Percentiles rank a stretch among this genome's conserved stretches.
Evolutionary conservation across 139 green algal genomes (phyloP).

Genomic region (Asterochloris sp.): DNA sequence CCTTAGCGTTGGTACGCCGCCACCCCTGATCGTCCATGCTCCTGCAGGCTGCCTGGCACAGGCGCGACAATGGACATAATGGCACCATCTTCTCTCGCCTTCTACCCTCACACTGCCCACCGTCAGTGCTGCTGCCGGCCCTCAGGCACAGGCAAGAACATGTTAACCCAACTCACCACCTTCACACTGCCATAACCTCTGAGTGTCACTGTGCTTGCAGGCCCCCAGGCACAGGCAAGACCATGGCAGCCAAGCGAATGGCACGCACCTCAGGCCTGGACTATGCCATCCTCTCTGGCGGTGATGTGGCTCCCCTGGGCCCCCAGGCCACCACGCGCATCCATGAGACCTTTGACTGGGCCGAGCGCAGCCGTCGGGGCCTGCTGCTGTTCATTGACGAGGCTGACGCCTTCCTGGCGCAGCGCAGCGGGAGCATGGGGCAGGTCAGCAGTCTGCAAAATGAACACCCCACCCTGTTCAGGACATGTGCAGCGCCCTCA

Average conservation of each 20-base stretch:
- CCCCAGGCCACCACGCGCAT: conserved; percentile 91
- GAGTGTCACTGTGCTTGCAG: conserved; percentile 25
- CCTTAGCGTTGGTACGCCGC: no score
- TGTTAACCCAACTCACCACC: no score
- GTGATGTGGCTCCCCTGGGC: conserved; percentile 92
- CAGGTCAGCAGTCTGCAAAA: no score
- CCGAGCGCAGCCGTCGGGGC: conserved; percentile 69
- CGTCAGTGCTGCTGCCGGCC: no score
- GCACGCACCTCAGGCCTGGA: conserved; percentile 91
- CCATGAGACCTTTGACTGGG: conserved; percentile 98
- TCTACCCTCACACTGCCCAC: no score
- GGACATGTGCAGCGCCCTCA: no score
- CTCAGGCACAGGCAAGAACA: no score
- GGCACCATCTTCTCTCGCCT: no score
- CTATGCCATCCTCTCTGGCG: conserved; percentile 97
- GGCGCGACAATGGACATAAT: no score
- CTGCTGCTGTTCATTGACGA: conserved; percentile 97
- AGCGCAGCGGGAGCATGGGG: conserved; percentile 26
- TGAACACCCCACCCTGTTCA: no score
- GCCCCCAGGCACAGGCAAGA: conserved; percentile 91
- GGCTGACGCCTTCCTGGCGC: conserved; percentile 95
- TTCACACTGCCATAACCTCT: neutral
- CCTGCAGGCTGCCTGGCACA: no score
- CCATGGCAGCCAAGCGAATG: conserved; percentile 94
- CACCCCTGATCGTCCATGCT: no score